Evolutionary conservation across 2,329 filamentous ascomycete species (phyloP).

Genomic region (Exophiala spinifera): DNA sequence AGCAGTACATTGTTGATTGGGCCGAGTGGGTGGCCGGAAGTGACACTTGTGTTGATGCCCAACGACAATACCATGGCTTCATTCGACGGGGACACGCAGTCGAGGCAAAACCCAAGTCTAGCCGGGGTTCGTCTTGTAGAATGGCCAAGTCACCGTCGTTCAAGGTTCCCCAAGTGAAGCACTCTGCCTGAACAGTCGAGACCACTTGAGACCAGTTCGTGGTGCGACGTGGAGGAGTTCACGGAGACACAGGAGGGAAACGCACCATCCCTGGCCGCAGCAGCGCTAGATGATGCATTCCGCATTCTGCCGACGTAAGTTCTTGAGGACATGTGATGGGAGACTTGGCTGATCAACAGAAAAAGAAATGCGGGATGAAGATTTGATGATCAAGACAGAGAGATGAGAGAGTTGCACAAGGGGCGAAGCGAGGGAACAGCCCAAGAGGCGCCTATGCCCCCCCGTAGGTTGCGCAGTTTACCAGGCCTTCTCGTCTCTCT

Average conservation of each 20-base stretch:
- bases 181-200: background rate
- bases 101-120: background rate
- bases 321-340: background rate
- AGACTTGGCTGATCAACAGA: background rate
- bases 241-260: constrained; percentile 1
- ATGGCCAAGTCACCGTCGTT: constrained; percentile 3
- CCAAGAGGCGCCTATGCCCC: background rate
- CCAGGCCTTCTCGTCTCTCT: background rate
- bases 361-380: background rate
- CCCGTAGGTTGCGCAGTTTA: background rate
- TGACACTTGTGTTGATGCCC: constrained; percentile 22
- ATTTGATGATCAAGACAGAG: background rate
- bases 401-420: background rate
- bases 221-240: constrained; percentile 19
- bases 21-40: constrained; percentile 14
- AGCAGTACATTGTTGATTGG: constrained; percentile 19
- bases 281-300: no score
- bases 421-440: background rate
- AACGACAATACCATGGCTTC: constrained; percentile 15
- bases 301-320: background rate
- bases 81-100: constrained; percentile 6
- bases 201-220: constrained; percentile 16
- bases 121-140: background rate
- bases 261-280: constrained; percentile 9
- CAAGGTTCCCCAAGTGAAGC: constrained; percentile 8